These are phyloP conservation scores for Thielaviopsis musarum DNA, from an alignment of 2,329 filamentous ascomycete genomes.

Conservation along the genomic window DNA sequence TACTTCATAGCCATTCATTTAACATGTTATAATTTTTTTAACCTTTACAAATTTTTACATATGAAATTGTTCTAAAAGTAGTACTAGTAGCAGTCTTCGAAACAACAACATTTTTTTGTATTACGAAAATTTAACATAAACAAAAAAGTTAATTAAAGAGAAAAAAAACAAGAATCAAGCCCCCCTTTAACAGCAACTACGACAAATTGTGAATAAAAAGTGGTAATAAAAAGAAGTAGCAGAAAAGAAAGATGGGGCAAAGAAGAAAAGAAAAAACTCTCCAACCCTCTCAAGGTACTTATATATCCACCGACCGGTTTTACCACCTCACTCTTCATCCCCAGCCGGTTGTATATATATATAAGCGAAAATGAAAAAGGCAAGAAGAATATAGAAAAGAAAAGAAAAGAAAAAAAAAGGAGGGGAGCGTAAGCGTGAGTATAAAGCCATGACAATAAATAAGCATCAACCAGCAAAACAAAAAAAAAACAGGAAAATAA, in stretches of 20 bases:
- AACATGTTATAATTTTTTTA: neutral
- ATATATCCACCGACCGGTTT: neutral
- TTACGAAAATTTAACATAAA: neutral
- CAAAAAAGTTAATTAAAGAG: neutral
- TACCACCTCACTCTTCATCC: too few species aligned
- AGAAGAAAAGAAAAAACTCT: constrained; percentile 4
- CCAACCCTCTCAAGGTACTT: constrained; percentile 8
- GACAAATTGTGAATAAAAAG: constrained; percentile 3
- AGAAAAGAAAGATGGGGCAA: too few species aligned
- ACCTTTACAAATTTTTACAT: neutral
- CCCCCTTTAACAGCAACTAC: neutral
- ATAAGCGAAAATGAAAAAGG: too few species aligned
- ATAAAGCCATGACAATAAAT: too few species aligned
- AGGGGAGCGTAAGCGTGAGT: too few species aligned
- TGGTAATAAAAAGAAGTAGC: neutral
- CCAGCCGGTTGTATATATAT: too few species aligned
- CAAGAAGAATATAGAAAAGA: too few species aligned
- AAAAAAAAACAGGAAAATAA: too few species aligned
- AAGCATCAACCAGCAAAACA: too few species aligned
- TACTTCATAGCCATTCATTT: neutral
- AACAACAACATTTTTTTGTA: neutral
- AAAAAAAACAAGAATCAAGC: neutral
- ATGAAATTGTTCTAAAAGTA: neutral
- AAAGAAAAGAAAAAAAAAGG: too few species aligned
- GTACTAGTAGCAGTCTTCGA: neutral